Percentiles rank a stretch among this genome's conserved stretches.
Conservation (phyloP, 495 filamentous ascomycete genomes). For the Daldinia grandis region DNA sequence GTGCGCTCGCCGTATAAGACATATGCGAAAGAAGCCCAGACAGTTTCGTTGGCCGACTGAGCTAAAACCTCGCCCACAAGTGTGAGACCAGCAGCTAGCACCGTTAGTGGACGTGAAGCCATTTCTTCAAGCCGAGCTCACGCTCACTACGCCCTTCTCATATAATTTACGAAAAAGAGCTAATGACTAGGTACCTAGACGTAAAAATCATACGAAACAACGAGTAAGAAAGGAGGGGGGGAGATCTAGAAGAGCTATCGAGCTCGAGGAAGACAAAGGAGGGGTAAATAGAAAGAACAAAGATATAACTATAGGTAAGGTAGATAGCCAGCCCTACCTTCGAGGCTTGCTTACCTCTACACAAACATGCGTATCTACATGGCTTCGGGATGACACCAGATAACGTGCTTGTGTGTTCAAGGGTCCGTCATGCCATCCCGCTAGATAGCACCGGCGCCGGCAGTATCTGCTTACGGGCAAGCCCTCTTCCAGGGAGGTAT, state of each 20-base stretch:
- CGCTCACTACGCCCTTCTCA: not conserved
- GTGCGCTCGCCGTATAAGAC: conserved; percentile 55
- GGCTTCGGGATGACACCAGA: conserved; percentile 33
- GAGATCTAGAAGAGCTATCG: conserved; percentile 10
- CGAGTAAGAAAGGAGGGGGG: conserved; percentile 11
- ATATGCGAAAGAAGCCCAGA: conserved; percentile 57
- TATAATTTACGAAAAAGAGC: conserved; percentile 8
- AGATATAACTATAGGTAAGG: too few relatives aligned
- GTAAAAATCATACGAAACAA: not conserved
- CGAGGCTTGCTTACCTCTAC: conserved; percentile 24
- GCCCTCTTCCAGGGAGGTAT: not conserved
- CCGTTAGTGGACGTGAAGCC: conserved; percentile 28
- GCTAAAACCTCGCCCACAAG: conserved; percentile 31
- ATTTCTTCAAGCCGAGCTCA: conserved; percentile 15
- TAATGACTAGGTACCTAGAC: conserved; percentile 2
- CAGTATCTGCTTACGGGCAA: not conserved
- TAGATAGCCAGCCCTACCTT: conserved; percentile 15
- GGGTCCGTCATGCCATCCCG: conserved; percentile 24
- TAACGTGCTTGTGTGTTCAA: conserved; percentile 36
- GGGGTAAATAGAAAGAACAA: conserved; percentile 34
- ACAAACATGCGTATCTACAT: conserved; percentile 13
- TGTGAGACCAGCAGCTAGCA: conserved; percentile 7
- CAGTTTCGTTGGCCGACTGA: conserved; percentile 46
- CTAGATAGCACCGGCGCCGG: conserved; percentile 21
- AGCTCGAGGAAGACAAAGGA: conserved; percentile 34